These are phyloP conservation scores for Tetrahymena malaccensis DNA, from an alignment of 73 alveolate species.

Conservation along the genomic window DNA sequence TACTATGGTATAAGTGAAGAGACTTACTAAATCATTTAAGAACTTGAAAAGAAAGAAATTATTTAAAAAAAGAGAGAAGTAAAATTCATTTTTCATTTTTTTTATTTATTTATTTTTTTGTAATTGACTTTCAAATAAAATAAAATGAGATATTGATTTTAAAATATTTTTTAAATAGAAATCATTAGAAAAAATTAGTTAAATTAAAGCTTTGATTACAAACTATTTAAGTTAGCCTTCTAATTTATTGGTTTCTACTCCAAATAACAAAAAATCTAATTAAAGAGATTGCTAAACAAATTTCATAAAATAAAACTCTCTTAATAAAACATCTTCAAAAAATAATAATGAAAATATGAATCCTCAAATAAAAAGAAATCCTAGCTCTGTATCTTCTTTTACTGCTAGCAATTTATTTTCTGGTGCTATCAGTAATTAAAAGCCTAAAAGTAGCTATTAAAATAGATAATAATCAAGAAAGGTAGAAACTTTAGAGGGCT, in stretches of 20 bases:
- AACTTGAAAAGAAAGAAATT: neutral
- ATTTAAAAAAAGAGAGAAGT: neutral
- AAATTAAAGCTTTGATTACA: neutral
- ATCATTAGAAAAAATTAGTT: neutral
- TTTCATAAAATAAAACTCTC: neutral
- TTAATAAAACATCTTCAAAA: neutral
- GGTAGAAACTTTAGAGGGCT: neutral
- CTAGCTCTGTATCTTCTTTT: neutral
- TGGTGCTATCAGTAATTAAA: neutral
- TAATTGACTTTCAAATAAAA: too few relatives aligned
- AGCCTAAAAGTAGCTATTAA: neutral
- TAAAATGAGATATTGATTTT: too few relatives aligned
- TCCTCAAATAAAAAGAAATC: neutral
- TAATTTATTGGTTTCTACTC: neutral
- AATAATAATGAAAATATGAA: neutral
- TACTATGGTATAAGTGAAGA: neutral
- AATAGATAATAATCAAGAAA: neutral
- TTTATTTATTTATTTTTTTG: neutral
- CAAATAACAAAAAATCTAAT: neutral
- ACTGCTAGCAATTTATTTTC: neutral
- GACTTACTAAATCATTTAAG: neutral
- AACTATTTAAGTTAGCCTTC: neutral
- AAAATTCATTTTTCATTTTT: neutral
- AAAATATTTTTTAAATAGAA: neutral
- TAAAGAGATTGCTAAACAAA: neutral